phyloP scores from a whole-genome alignment of 177 flowering plant genomes.

The Tripterygium wilfordii region DNA sequence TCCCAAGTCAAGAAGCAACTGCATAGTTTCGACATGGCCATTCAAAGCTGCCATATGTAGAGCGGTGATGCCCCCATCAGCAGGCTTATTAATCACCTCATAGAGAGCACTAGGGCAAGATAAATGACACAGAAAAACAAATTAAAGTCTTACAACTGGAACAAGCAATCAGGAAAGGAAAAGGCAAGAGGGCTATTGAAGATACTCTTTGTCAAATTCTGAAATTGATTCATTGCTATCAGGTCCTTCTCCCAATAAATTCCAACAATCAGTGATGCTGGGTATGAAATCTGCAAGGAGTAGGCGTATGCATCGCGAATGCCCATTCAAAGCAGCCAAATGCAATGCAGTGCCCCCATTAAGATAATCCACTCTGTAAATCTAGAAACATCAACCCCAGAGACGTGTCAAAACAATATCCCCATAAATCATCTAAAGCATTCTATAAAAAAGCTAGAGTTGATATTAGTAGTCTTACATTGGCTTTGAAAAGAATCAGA shows the following conservation, averaged over 20 bases:
- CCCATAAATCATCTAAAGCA: neutral
- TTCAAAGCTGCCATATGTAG: conserved; percentile 96
- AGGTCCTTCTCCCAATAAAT: conserved; percentile 27
- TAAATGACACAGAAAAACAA: conserved; percentile 3
- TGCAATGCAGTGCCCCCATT: conserved; percentile 98
- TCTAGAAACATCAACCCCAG: conserved; percentile 35
- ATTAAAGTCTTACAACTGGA: neutral
- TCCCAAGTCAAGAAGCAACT: conserved; percentile 76
- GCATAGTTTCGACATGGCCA: conserved; percentile 78
- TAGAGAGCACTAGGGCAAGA: conserved; percentile 45
- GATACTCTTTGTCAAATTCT: conserved; percentile 61
- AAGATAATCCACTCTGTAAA: conserved; percentile 82
- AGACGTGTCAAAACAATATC: conserved; percentile 1
- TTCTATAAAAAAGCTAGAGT: neutral
- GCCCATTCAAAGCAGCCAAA: conserved; percentile 92
- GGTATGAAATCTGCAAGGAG: conserved; percentile 86
- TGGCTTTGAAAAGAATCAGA: conserved; percentile 72
- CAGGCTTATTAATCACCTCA: conserved; percentile 57
- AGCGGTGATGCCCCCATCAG: conserved; percentile 96
- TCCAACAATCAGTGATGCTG: conserved; percentile 53
- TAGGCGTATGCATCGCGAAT: conserved; percentile 77
- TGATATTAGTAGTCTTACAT: conserved; percentile 43
- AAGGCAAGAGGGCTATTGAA: neutral
- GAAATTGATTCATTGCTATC: conserved; percentile 20
- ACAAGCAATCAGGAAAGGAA: conserved; percentile 2